Base-by-base conservation (phyloP, 306 rosid genomes). In the Quercus cerris region DNA sequence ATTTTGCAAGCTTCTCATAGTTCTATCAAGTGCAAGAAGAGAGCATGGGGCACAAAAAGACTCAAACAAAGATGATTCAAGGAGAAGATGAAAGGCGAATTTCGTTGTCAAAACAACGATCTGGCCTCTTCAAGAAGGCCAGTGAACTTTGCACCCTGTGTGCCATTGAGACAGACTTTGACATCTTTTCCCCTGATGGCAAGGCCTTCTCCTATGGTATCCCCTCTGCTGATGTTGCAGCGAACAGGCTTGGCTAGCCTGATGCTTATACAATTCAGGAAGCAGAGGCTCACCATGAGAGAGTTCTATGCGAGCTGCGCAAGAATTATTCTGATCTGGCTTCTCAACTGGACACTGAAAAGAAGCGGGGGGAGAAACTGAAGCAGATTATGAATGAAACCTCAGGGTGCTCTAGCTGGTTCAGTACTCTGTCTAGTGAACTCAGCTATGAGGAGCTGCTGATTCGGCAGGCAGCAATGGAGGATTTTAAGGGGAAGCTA, bases 41-140 rank as follows among this genome's bases (percentile, higher is more conserved):
- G 18, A 55, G 22, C n/a, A 76, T 49, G 74, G 73, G 54, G 12
- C 20, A 9, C 30, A 35, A 10, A 18, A 78, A 19, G 28, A 67
- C 66, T 52, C 66, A 13, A 9, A 25, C 12, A 41, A 25, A 57
- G 58, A 33, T n/a, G 66, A 66, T 31, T 2, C 55, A 56, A 20
- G 35, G 28, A 4, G 25, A 35, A 44, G 14, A 41, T 31, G 69
- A 70, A 23, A 44, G 19, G 56, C 35, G 6, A 61, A 33, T 38
- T 14, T 30, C 58, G 25, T 61, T 75, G 23, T 15, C 77, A 10
- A 74, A 75, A 75, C 71, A 38, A 12, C 30, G 58, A 27, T n/a
- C 70, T 5, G 71, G 78, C 33, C 56, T 61, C 25, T 75, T 75
- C 70, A 75, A 75, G 78, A 75, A 59, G 78, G 78, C 71, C 70